Evolutionary conservation across 768 basidiomycete species (phyloP).

Genomic region (Auriscalpium orientale): DNA sequence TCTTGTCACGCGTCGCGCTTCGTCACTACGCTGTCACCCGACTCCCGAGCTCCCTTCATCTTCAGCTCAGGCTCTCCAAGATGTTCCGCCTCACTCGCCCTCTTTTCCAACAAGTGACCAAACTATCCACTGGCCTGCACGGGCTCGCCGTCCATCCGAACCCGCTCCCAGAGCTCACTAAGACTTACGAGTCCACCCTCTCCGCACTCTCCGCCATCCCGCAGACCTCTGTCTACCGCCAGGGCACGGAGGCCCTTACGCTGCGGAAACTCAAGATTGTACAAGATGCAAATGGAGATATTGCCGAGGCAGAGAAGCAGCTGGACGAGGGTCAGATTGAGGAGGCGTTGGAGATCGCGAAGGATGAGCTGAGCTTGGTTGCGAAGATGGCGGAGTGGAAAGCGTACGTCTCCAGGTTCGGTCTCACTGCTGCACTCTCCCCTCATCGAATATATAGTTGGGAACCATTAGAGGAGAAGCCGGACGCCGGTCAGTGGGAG

Average conservation of each 20-base stretch:
- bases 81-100: conserved; percentile 80
- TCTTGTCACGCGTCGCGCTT: not conserved
- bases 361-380: conserved; percentile 72
- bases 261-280: conserved; percentile 71
- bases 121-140: conserved; percentile 78
- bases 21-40: conserved; percentile 1
- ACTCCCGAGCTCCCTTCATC: not conserved
- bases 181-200: conserved; percentile 76
- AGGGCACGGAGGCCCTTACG: conserved; percentile 81
- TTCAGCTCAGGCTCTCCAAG: conserved; percentile 10
- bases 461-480: conserved; percentile 81
- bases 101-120: conserved; percentile 51
- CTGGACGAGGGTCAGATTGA: conserved; percentile 85
- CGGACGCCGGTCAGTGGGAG: conserved; percentile 82
- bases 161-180: conserved; percentile 70
- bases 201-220: conserved; percentile 62
- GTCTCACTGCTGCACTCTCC: conserved; percentile 1
- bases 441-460: conserved; percentile 38
- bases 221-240: conserved; percentile 80
- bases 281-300: conserved; percentile 57
- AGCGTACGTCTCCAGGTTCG: conserved; percentile 54
- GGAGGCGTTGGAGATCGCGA: conserved; percentile 72
- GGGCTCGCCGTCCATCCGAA: conserved; percentile 80
- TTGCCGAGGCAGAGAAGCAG: conserved; percentile 61
- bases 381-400: conserved; percentile 93